A percentile compares a stretch with the other conserved stretches of the same genome.
phyloP scores from a whole-genome alignment of 352 stramenopile species.

The Phytophthora europaea region DNA sequence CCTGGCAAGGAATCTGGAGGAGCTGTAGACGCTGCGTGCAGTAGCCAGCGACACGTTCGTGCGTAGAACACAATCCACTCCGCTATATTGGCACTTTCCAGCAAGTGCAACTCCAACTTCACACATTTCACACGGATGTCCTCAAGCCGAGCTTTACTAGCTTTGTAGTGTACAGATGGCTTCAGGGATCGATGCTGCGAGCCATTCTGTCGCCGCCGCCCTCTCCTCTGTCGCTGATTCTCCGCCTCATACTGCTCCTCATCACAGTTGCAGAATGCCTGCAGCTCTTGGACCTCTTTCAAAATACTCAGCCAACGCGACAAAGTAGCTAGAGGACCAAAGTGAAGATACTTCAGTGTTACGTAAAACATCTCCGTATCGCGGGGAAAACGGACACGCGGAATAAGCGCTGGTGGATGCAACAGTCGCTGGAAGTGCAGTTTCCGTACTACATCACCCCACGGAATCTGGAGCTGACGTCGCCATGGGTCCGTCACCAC shows the following conservation, averaged over 20 bases:
- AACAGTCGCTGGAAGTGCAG: conserved; percentile 54
- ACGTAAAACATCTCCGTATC: conserved; percentile 77
- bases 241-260: conserved; percentile 60
- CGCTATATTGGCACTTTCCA: conserved; percentile 59
- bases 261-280: conserved; percentile 72
- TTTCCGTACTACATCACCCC: conserved; percentile 20
- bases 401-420: conserved; percentile 66
- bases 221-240: conserved; percentile 30
- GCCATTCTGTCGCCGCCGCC: conserved; percentile 17
- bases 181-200: conserved; percentile 43
- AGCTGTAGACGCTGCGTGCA: conserved; percentile 38
- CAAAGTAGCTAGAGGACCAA: conserved; percentile 69
- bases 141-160: conserved; percentile 64
- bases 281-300: conserved; percentile 74
- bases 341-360: conserved; percentile 71
- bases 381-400: conserved; percentile 56
- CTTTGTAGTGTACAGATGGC: conserved; percentile 65
- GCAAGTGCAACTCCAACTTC: conserved; percentile 68
- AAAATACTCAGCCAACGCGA: conserved; percentile 56
- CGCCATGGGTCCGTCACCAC: conserved; percentile 61
- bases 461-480: conserved; percentile 36
- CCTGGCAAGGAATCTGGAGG: conserved; percentile 5
- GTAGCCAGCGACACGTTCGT: conserved; percentile 61
- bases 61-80: conserved; percentile 74
- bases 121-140: conserved; percentile 58